Conservation (phyloP, 352 stramenopile species). For the Globisporangium paddicum region DNA sequence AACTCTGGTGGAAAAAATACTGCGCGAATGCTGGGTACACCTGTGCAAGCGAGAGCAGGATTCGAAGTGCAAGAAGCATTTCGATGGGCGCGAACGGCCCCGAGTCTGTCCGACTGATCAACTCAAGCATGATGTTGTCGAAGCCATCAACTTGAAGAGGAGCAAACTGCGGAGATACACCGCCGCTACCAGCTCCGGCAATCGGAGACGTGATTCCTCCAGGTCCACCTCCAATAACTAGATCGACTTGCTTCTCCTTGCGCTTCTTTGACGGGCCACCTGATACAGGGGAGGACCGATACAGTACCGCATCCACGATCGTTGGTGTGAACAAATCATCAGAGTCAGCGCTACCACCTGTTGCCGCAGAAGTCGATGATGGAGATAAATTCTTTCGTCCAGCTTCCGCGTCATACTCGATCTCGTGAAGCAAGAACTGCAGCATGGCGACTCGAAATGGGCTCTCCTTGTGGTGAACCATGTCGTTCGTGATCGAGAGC, state of each 20-base stretch:
- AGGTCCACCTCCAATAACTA: neutral
- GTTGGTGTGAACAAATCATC: constrained; percentile 22
- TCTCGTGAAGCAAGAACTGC: constrained; percentile 52
- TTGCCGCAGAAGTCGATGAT: neutral
- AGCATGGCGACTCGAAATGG: constrained; percentile 36
- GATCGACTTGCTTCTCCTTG: constrained; percentile 30
- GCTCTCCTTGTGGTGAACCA: constrained; percentile 22
- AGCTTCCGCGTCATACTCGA: constrained; percentile 30
- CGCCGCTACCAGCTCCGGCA: neutral
- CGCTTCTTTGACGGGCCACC: constrained; percentile 18
- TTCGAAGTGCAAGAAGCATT: constrained; percentile 34
- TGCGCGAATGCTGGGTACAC: constrained; percentile 38
- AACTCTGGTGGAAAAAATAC: constrained; percentile 34
- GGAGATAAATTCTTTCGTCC: neutral
- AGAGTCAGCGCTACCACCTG: neutral
- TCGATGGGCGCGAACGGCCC: constrained; percentile 30
- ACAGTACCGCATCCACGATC: constrained; percentile 40
- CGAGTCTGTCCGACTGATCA: constrained; percentile 35
- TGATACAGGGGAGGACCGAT: constrained; percentile 12
- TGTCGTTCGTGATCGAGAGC: constrained; percentile 38
- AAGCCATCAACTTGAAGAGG: constrained; percentile 28
- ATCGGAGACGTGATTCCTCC: neutral
- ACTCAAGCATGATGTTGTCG: constrained; percentile 42
- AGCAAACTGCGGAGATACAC: neutral
- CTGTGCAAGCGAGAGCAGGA: constrained; percentile 63